phyloP scores from a whole-genome alignment of 2,329 filamentous ascomycete genomes.

The Basipetospora chlamydospora region DNA sequence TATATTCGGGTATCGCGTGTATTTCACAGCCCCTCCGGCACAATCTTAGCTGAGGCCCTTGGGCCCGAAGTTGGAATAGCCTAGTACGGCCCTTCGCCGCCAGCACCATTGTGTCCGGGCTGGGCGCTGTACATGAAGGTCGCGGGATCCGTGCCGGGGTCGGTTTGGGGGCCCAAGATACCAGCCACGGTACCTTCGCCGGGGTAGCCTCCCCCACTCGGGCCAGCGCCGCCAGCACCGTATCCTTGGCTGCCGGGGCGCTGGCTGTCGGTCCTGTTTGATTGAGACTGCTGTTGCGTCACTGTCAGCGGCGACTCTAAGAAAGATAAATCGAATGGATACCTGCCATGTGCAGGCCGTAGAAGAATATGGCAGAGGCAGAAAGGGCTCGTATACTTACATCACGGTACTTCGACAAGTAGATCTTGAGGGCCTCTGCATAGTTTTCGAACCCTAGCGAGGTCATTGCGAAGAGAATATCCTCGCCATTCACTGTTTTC shows the following conservation, averaged over 20 bases:
- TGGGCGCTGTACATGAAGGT: constrained; percentile 41
- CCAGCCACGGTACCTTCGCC: not conserved
- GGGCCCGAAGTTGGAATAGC: no score
- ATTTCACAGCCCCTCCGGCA: no score
- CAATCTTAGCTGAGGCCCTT: no score
- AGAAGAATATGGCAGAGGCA: no score
- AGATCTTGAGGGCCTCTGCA: constrained; percentile 93
- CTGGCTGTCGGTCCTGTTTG: constrained; percentile 49
- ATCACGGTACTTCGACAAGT: constrained; percentile 93
- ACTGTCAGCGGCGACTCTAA: no score
- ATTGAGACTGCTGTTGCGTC: constrained; percentile 51
- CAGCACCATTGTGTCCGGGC: constrained; percentile 43
- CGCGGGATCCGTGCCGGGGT: constrained; percentile 24
- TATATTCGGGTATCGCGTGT: constrained; percentile 1
- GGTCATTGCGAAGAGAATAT: constrained; percentile 98
- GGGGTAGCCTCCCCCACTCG: constrained; percentile 25
- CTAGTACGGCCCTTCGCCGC: constrained; percentile 37
- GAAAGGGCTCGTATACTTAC: constrained; percentile 39
- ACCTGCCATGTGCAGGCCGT: no score
- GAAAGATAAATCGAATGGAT: no score
- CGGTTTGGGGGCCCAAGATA: constrained; percentile 24
- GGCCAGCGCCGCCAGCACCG: constrained; percentile 24
- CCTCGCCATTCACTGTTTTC: constrained; percentile 97
- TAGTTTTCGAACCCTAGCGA: constrained; percentile 99
- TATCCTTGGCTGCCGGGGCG: constrained; percentile 40